phyloP scores from a whole-genome alignment of 192 early-diverging fungal genomes.

The Bifiguratus adelaidae region DNA sequence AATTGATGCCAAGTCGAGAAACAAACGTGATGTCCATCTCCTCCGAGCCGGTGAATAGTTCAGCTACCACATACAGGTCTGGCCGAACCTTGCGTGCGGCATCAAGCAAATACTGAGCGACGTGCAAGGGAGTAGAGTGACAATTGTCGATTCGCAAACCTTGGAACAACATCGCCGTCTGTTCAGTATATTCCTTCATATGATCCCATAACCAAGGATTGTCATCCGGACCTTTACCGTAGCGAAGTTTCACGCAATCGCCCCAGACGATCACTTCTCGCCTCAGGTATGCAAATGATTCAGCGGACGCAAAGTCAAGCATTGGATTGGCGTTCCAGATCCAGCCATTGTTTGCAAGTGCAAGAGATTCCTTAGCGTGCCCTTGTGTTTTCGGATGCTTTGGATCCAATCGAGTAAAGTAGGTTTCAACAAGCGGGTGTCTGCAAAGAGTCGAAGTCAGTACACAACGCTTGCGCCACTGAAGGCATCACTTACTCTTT shows the following conservation, averaged over 20 bases:
- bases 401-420: slow-evolving; percentile 75
- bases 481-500: slow-evolving; percentile 48
- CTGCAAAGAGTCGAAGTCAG: slow-evolving; percentile 22
- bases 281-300: slow-evolving; percentile 81
- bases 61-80: slow-evolving; percentile 93
- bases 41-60: slow-evolving; percentile 96
- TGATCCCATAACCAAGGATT: slow-evolving; percentile 97
- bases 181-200: slow-evolving; percentile 79
- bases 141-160: slow-evolving; percentile 99
- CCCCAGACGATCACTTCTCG: slow-evolving; percentile 98
- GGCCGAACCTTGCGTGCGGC: slow-evolving; percentile 74
- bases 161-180: slow-evolving; percentile 82
- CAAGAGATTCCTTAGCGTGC: slow-evolving; percentile 56
- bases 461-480: background rate
- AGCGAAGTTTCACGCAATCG: slow-evolving; percentile 98
- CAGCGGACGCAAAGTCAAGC: slow-evolving; percentile 83
- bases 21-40: slow-evolving; percentile 92
- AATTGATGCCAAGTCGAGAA: slow-evolving; percentile 87
- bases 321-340: slow-evolving; percentile 87
- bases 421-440: slow-evolving; percentile 88
- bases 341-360: slow-evolving; percentile 96
- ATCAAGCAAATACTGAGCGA: slow-evolving; percentile 89
- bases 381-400: slow-evolving; percentile 32
- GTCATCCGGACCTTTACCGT: slow-evolving; percentile 72
- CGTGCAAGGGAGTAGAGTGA: slow-evolving; percentile 93